Percentiles rank a stretch among this genome's conserved stretches.
These are phyloP conservation scores for Incumbomyces delicatus DNA, from an alignment of 2,329 filamentous ascomycete species.

Conservation along the genomic window DNA sequence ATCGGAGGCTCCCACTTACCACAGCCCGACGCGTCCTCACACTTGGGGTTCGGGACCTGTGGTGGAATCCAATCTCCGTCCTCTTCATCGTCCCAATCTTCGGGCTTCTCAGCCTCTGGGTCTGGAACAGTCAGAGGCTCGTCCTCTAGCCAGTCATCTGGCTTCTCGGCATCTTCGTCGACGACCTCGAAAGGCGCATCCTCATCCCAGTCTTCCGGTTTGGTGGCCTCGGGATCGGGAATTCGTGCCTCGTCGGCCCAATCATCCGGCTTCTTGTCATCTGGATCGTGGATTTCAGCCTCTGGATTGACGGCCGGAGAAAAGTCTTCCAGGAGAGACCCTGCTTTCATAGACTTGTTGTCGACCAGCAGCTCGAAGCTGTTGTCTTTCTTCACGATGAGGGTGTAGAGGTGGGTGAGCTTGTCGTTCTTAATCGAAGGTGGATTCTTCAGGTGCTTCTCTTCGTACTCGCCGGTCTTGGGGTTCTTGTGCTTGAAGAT, in stretches of 20 bases:
- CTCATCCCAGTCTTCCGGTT: slow-evolving; percentile 99
- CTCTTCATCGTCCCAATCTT: slow-evolving; percentile 99
- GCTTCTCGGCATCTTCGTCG: slow-evolving; percentile 82
- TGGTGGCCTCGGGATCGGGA: slow-evolving; percentile 80
- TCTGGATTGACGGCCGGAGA: slow-evolving; percentile 82
- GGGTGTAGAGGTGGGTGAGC: slow-evolving; percentile 87
- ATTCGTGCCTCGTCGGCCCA: slow-evolving; percentile 96
- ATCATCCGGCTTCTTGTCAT: slow-evolving; percentile 86
- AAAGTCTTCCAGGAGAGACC: slow-evolving; percentile 90
- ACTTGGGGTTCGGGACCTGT: slow-evolving; percentile 91
- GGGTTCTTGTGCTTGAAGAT: slow-evolving; percentile 99
- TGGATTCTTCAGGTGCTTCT: slow-evolving; percentile 88
- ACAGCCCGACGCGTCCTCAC: slow-evolving; percentile 83
- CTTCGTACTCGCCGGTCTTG: slow-evolving; percentile 98
- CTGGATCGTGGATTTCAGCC: slow-evolving; percentile 87
- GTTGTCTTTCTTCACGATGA: slow-evolving; percentile 95
- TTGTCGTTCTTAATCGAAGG: slow-evolving; percentile 83
- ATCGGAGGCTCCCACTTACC: slow-evolving; percentile 84
- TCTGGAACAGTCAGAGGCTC: slow-evolving; percentile 77
- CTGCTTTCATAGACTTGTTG: slow-evolving; percentile 76
- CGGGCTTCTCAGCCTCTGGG: slow-evolving; percentile 92
- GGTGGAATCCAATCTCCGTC: slow-evolving; percentile 95
- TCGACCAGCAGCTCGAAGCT: slow-evolving; percentile 88
- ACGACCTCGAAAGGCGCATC: slow-evolving; percentile 94
- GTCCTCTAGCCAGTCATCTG: slow-evolving; percentile 90